phyloP scores from a whole-genome alignment of 495 filamentous ascomycete genomes.

The Stereocaulon alpinum region DNA sequence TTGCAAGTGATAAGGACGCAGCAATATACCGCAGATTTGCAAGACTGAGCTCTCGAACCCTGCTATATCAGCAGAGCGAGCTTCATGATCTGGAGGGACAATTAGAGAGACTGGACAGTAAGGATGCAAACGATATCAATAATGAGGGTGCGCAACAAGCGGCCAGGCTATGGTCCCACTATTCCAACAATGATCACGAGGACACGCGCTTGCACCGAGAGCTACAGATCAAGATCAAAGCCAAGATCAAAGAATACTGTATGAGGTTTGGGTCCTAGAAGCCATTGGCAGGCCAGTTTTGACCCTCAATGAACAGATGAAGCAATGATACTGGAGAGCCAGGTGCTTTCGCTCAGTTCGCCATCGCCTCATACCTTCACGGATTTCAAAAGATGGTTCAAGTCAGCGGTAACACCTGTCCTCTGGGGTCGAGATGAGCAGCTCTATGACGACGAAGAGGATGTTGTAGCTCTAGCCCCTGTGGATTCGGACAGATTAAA shows the following conservation, averaged over 20 bases:
- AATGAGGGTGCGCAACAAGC: constrained; percentile 2
- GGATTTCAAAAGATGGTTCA: constrained; percentile 14
- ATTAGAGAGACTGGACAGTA: constrained; percentile 5
- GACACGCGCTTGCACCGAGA: neutral
- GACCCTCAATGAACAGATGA: no score
- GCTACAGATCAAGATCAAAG: constrained; percentile 13
- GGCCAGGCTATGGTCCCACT: constrained; percentile 9
- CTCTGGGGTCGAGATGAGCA: constrained; percentile 15
- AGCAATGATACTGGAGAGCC: constrained; percentile 19
- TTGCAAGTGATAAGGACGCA: constrained; percentile 20
- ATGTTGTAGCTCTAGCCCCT: constrained; percentile 18
- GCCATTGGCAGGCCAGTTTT: no score
- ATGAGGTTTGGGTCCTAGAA: no score
- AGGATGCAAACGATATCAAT: constrained; percentile 8
- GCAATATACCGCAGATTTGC: constrained; percentile 22
- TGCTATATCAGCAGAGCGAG: constrained; percentile 25
- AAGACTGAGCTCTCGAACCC: constrained; percentile 17
- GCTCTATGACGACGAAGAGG: constrained; percentile 10
- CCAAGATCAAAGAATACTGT: constrained; percentile 18
- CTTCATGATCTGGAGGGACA: constrained; percentile 16
- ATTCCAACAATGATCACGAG: neutral
- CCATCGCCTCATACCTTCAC: constrained; percentile 7
- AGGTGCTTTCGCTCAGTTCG: constrained; percentile 11
- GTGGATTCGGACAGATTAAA: constrained; percentile 16
- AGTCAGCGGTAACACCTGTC: neutral